These are phyloP conservation scores for Herpetomonas samuelpessoai DNA, from an alignment of 208 protist genomes.

Conservation along the genomic window DNA sequence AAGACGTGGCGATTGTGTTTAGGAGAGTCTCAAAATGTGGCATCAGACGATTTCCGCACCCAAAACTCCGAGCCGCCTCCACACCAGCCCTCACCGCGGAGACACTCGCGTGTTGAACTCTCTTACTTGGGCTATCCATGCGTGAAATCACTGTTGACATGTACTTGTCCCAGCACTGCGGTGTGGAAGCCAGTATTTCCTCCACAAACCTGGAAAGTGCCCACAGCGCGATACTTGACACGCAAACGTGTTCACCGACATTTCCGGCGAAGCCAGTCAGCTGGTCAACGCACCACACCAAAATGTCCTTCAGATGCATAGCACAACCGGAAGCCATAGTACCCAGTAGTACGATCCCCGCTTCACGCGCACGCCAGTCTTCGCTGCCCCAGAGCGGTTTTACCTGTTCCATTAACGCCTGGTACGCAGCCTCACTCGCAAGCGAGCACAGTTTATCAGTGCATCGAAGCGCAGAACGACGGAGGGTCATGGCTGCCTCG, in stretches of 20 bases:
- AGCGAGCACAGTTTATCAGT: constrained; percentile 65
- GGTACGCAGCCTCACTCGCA: constrained; percentile 39
- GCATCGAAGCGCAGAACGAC: constrained; percentile 68
- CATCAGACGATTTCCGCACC: constrained; percentile 14
- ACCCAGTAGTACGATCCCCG: constrained; percentile 74
- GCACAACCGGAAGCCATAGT: constrained; percentile 70
- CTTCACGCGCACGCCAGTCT: constrained; percentile 61
- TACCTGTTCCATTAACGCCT: constrained; percentile 42
- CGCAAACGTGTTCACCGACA: constrained; percentile 65
- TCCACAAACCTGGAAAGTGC: constrained; percentile 71
- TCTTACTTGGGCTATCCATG: constrained; percentile 74
- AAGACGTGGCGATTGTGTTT: constrained; percentile 38
- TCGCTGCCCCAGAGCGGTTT: constrained; percentile 48
- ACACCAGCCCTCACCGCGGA: constrained; percentile 57
- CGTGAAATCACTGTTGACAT: constrained; percentile 38
- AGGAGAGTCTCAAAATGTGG: constrained; percentile 29
- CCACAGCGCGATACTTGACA: constrained; percentile 85
- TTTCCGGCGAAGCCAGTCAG: constrained; percentile 44
- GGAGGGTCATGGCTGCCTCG: constrained; percentile 63
- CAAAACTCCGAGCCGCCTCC: constrained; percentile 33
- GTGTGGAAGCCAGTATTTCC: constrained; percentile 19
- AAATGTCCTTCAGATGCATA: constrained; percentile 30
- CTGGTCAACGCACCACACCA: constrained; percentile 40
- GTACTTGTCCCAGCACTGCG: constrained; percentile 24
- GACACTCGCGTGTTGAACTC: constrained; percentile 68